Evolutionary conservation across 495 filamentous ascomycete genomes (phyloP), one percentile per base, ranked within the genome.

Genomic region (Daldinia concentrica): DNA sequence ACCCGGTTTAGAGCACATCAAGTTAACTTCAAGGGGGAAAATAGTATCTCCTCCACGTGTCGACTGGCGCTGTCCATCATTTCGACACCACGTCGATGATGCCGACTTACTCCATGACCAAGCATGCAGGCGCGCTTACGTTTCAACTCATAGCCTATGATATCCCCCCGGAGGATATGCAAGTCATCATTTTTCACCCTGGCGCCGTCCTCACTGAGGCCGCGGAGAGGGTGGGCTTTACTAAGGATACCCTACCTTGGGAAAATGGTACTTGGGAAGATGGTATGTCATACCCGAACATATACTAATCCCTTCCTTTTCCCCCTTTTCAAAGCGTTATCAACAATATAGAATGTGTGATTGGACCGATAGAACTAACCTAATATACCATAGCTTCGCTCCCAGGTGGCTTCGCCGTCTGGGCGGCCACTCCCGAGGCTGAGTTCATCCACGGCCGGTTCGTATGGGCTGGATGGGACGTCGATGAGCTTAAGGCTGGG

Each of bases 391-490:
- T 48, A 85, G 85, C 66, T 19, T 62, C 75, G 1, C 78, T 89
- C 6, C 77, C 85, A 0, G 84, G 75, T 5, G 61, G 82, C 17
- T 87, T 83, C 65, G 76, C 78, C 26, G 80, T 89, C 19, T 89
- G 87, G 86, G 74, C 79, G 1, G 78, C 81, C 3, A 79, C 76
- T 6, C 69, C 78, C 1, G 84, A 88, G 50, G 84, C 86, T n/a
- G 71, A 61, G n/a, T 87, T 86, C 68, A 66, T 88, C 6, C 83
- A 84, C 36, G 86, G 86, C 6, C 82, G 81, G 39, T 82, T 84
- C 43, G 73, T 85, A 7, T 83, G 79, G 71, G 79, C 79, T 1
- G 76, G 78, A 29, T 89, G 87, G 87, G 87, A 89, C 66, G 79
- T 89, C 0, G 79, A 86, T 6, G 85, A 88, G 77, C 48, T 88